Evolutionary conservation across 2,329 filamentous ascomycete species (phyloP).

Genomic region (Clonostachys byssicola): DNA sequence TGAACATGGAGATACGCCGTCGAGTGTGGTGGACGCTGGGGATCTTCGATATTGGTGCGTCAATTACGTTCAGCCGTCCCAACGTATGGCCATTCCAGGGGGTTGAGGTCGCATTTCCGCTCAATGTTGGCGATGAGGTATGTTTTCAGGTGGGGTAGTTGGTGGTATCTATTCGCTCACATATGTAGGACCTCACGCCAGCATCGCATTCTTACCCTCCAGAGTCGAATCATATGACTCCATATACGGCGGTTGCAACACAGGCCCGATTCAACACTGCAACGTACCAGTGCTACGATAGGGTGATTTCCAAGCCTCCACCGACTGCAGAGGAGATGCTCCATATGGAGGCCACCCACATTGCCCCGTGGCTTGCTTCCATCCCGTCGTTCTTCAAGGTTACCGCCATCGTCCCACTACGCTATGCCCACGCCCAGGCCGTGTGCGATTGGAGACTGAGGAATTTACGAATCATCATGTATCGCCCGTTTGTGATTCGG

Average conservation of each 20-base stretch:
- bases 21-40: constrained; percentile 32
- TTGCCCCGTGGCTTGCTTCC: constrained; percentile 28
- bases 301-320: constrained; percentile 36
- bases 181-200: constrained; percentile 20
- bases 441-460: constrained; percentile 33
- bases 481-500: constrained; percentile 29
- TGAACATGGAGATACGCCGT: constrained; percentile 26
- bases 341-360: constrained; percentile 27
- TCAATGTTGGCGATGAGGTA: constrained; percentile 38
- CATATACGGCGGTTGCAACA: constrained; percentile 34
- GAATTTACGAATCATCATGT: constrained; percentile 39
- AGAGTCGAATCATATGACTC: constrained; percentile 30
- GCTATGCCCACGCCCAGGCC: constrained; percentile 31
- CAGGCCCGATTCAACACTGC: constrained; percentile 39
- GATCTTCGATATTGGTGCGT: constrained; percentile 40
- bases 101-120: constrained; percentile 33
- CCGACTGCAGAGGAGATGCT: constrained; percentile 34
- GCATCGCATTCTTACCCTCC: constrained; percentile 22
- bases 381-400: constrained; percentile 29
- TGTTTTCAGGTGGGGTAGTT: neutral
- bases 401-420: constrained; percentile 18
- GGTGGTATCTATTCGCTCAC: constrained; percentile 1
- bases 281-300: constrained; percentile 36
- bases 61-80: constrained; percentile 40
- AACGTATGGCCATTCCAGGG: constrained; percentile 32